Percentiles rank a stretch among this genome's conserved stretches.
phyloP scores from a whole-genome alignment of 2,329 filamentous ascomycete genomes.

The Penicillium sp. region DNA sequence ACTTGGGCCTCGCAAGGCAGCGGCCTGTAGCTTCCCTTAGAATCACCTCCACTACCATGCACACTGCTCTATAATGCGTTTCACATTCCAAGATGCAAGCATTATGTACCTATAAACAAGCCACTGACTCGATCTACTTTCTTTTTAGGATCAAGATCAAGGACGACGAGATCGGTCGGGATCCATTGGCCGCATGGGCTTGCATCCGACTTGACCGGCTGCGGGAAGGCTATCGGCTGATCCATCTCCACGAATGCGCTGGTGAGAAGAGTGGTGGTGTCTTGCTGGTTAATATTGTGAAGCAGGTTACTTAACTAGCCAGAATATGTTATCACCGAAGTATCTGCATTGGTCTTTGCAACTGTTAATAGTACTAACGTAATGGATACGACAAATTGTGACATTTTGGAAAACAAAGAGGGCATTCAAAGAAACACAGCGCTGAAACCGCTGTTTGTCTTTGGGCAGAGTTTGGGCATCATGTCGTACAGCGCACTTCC shows the following conservation, averaged over 20 bases:
- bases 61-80: background rate
- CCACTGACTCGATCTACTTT: background rate
- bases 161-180: conserved; percentile 77
- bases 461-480: conserved; percentile 3
- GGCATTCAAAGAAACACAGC: background rate
- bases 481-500: conserved; percentile 2
- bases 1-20: background rate
- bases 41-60: background rate
- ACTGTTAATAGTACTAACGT: background rate
- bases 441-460: background rate
- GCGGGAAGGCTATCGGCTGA: conserved; percentile 70
- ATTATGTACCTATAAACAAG: background rate
- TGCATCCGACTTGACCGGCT: conserved; percentile 83
- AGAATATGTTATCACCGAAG: background rate
- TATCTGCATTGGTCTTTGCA: background rate
- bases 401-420: background rate
- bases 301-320: conserved; percentile 41
- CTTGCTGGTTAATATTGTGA: conserved; percentile 72
- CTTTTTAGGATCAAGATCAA: conserved; percentile 72
- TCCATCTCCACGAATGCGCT: conserved; percentile 70
- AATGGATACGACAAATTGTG: background rate
- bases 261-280: conserved; percentile 66
- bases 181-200: conserved; percentile 82
- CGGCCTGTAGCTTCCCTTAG: background rate
- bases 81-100: background rate